Percentiles rank a stretch among this genome's conserved stretches.
phyloP scores from a whole-genome alignment of 2,329 filamentous ascomycete genomes.

The Sclerotinia subarctica region DNA sequence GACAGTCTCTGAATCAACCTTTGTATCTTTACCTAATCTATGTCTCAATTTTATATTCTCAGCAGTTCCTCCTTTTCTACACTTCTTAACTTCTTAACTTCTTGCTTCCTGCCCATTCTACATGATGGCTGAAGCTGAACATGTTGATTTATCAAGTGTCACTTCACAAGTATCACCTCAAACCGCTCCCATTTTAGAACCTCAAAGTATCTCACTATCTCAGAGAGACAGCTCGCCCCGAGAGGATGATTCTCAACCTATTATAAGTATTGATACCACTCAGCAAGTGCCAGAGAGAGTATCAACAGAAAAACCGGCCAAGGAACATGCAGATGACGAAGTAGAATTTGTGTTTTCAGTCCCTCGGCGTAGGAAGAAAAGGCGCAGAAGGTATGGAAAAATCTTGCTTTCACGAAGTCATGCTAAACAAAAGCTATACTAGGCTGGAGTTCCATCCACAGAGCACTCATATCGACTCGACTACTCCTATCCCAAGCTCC shows the following conservation, averaged over 20 bases:
- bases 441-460: background rate
- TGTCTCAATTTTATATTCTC: constrained; percentile 8
- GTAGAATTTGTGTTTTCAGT: constrained; percentile 46
- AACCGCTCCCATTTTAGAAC: background rate
- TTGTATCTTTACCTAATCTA: constrained; percentile 11
- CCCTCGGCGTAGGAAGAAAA: constrained; percentile 42
- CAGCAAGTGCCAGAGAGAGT: background rate
- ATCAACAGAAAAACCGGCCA: background rate
- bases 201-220: background rate
- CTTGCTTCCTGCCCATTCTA: background rate
- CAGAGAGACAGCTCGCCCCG: background rate
- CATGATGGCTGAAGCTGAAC: background rate
- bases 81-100: background rate
- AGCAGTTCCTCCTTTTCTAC: constrained; percentile 3
- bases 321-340: constrained; percentile 42
- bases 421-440: background rate
- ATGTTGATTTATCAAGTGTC: background rate
- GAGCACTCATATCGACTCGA: background rate
- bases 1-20: background rate
- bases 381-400: constrained; percentile 35
- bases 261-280: background rate
- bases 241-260: background rate
- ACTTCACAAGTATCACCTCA: background rate
- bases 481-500: background rate
- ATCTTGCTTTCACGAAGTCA: background rate